Evolutionary conservation across 164 flowering plant genomes (phyloP).

Genomic region (Dillenia suffruticosa): DNA sequence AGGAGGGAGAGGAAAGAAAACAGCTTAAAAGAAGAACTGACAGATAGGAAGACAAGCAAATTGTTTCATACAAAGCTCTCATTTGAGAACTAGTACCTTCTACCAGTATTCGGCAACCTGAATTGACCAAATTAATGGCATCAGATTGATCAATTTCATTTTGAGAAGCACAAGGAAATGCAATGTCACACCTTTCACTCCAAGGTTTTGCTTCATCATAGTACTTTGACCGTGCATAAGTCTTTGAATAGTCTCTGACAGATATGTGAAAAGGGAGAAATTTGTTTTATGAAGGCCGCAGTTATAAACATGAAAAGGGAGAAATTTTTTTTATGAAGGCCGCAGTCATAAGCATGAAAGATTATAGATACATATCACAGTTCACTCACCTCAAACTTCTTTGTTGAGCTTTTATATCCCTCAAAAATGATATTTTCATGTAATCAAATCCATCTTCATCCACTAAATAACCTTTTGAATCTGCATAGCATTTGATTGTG

Average conservation of each 20-base stretch:
- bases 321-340: conserved; percentile 9
- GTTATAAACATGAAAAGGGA: conserved; percentile 6
- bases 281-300: conserved; percentile 1
- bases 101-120: conserved; percentile 85
- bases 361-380: neutral
- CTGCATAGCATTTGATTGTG: conserved; percentile 28
- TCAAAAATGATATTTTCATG: conserved; percentile 73
- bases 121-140: conserved; percentile 86
- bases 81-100: conserved; percentile 60
- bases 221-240: conserved; percentile 91
- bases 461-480: conserved; percentile 95
- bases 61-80: conserved; percentile 1
- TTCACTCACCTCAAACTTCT: conserved; percentile 72
- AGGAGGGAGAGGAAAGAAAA: neutral
- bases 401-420: conserved; percentile 86
- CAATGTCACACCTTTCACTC: conserved; percentile 96
- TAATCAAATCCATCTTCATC: conserved; percentile 98
- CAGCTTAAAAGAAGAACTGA: conserved; percentile 1
- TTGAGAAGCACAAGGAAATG: conserved; percentile 95
- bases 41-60: neutral
- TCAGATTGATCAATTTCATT: conserved; percentile 95
- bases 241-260: conserved; percentile 89
- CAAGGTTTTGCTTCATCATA: conserved; percentile 96
- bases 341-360: neutral
- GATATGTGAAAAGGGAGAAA: conserved; percentile 11